These are phyloP conservation scores for Lepidium aucheri DNA, from an alignment of 345 rosid species.

Conservation along the genomic window DNA sequence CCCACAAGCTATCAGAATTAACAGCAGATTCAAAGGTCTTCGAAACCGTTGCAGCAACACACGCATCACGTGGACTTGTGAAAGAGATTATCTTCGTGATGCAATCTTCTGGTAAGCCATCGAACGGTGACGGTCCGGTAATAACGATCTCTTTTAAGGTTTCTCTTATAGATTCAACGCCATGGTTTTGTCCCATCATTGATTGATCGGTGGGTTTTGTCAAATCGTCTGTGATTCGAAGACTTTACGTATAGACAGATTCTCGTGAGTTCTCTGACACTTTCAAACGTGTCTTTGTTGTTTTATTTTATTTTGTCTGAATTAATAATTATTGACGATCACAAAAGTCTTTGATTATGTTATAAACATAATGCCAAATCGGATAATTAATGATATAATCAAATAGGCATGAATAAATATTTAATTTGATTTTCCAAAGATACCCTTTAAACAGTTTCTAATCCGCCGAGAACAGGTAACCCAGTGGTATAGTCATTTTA, in stretches of 20 bases:
- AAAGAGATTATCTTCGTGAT: constrained; percentile 36
- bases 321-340: no score
- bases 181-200: background rate
- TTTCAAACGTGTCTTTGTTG: background rate
- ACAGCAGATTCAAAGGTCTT: constrained; percentile 33
- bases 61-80: constrained; percentile 42
- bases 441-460: no score
- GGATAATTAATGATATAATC: no score
- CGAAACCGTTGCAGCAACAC: constrained; percentile 35
- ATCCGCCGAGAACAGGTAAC: no score
- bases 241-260: background rate
- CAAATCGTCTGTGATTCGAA: background rate
- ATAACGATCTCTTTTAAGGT: background rate
- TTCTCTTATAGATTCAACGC: background rate
- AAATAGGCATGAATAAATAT: background rate
- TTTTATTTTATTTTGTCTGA: background rate
- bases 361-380: no score
- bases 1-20: constrained; percentile 46
- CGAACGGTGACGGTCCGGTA: background rate
- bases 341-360: no score
- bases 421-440: background rate
- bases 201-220: background rate
- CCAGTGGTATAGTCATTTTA: no score
- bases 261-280: background rate
- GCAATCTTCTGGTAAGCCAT: constrained; percentile 34